Conservation (phyloP, 768 basidiomycete species). For the Trametes sanguinea region DNA sequence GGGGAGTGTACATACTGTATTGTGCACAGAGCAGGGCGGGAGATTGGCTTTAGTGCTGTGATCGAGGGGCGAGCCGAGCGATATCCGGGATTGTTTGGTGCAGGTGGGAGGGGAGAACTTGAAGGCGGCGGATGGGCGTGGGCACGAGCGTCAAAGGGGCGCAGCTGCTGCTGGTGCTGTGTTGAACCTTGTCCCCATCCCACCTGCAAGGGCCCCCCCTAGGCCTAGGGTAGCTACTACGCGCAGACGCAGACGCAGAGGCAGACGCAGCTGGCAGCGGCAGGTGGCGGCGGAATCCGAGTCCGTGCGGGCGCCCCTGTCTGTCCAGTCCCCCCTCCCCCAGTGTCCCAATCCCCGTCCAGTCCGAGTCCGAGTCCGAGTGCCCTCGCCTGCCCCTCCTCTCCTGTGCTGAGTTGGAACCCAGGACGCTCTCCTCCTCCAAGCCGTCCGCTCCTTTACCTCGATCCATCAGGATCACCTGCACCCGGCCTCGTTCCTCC, state of each 20-base stretch:
- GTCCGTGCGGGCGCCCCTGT: slow-evolving; percentile 26
- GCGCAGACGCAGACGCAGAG: no score
- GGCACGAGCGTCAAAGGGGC: slow-evolving; percentile 1
- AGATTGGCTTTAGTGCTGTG: slow-evolving; percentile 22
- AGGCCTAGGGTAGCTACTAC: neutral
- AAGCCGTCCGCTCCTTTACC: slow-evolving; percentile 23
- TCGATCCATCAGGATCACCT: slow-evolving; percentile 24
- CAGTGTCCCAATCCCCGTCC: neutral
- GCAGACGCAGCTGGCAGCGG: neutral
- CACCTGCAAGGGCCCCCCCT: neutral
- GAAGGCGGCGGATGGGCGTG: neutral
- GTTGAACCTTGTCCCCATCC: slow-evolving; percentile 16
- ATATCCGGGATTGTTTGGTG: slow-evolving; percentile 13
- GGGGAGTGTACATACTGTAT: neutral
- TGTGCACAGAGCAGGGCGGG: neutral
- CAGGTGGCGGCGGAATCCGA: slow-evolving; percentile 16
- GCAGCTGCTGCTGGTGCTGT: neutral
- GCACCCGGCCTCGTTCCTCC: slow-evolving; percentile 15
- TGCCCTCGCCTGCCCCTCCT: slow-evolving; percentile 24
- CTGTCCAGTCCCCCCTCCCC: slow-evolving; percentile 10
- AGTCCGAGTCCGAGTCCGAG: slow-evolving; percentile 3
- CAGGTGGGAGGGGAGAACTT: neutral
- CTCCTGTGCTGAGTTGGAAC: slow-evolving; percentile 23
- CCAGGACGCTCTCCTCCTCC: slow-evolving; percentile 21
- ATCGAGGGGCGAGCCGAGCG: slow-evolving; percentile 13